Base-by-base conservation (phyloP, 305 asterid species). In the Fraxinus latifolia region DNA sequence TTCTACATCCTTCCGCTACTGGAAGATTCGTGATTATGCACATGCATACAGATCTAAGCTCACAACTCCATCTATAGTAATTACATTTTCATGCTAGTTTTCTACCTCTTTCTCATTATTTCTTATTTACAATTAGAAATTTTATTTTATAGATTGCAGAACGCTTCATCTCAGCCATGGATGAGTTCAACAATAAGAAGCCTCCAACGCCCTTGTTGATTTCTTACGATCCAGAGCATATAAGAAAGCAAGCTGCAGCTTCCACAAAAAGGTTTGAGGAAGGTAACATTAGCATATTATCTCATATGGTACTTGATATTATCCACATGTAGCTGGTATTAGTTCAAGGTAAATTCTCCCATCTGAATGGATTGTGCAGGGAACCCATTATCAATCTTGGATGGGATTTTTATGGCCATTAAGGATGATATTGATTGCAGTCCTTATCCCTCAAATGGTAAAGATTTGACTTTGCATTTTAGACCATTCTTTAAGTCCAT, bases 1-100 rank as follows among this genome's bases (percentile, higher is more conserved):
- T 82, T 80, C 88, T 80, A 85, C 90, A 80, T 82, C 89, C 82
- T 96, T 96, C 88, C 91, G 86, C 84, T 96, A 96, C 87, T 96
- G 99, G 99, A 96, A 90, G 84, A 96, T 96, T 90, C 92, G 98
- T 84, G 99, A 94, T 87, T 94, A 93, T 91, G 98, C 97, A 83
- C 88, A 90, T 86, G 98, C 99, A 83, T 96, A 96, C 92, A 94
- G 95, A 90, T 89, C 95, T 60, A 94, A 91, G 81, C 91, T 94
- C 77, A 89, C 94, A 19, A 91, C 93, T 80, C 99, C 98, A 27
- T 91, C 98, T 58, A 87, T 88, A 19, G 99, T 93, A 87, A 90
- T 96, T 86, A 81, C 80, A 84, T 76, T 67, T 81, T 75, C 62
- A 37, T 80, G 81, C 8, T 31, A 23, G 8, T 84, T 82, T 65